A percentile compares a stretch with the other conserved stretches of the same genome.
Conservation (phyloP, 2,329 filamentous ascomycete species). For the Aspergillus sp. region DNA sequence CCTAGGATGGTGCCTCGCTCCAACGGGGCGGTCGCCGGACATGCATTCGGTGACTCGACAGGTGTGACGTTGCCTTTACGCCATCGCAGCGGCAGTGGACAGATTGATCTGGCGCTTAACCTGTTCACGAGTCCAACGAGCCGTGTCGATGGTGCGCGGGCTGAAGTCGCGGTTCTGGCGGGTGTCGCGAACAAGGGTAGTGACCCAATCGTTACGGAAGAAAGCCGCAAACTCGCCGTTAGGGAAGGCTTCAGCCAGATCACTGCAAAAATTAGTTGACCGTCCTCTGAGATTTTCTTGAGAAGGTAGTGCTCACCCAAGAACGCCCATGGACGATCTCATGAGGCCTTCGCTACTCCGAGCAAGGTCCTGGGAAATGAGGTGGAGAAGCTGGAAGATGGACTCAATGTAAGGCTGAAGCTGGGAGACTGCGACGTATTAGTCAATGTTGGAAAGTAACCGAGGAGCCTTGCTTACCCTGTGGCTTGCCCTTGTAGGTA, state of each 20-base stretch:
- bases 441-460: constrained; percentile 1
- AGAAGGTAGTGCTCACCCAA: constrained; percentile 66
- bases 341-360: constrained; percentile 90
- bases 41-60: constrained; percentile 9
- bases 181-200: constrained; percentile 84
- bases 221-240: constrained; percentile 79
- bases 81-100: constrained; percentile 38
- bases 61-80: constrained; percentile 24
- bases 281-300: neutral
- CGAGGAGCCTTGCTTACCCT: constrained; percentile 30
- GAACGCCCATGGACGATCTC: constrained; percentile 93
- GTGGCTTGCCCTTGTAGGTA: constrained; percentile 73
- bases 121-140: constrained; percentile 95
- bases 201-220: constrained; percentile 91
- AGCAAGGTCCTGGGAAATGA: constrained; percentile 78
- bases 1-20: constrained; percentile 11
- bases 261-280: constrained; percentile 58
- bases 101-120: constrained; percentile 76
- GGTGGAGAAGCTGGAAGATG: constrained; percentile 83
- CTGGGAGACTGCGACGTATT: constrained; percentile 55
- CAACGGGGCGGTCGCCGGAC: constrained; percentile 13
- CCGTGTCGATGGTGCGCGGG: constrained; percentile 83
- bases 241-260: constrained; percentile 90
- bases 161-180: constrained; percentile 85
- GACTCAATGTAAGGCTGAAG: constrained; percentile 76